Conservation (phyloP, 805 yeast genomes). For the Grigorovia transvaalensis region DNA sequence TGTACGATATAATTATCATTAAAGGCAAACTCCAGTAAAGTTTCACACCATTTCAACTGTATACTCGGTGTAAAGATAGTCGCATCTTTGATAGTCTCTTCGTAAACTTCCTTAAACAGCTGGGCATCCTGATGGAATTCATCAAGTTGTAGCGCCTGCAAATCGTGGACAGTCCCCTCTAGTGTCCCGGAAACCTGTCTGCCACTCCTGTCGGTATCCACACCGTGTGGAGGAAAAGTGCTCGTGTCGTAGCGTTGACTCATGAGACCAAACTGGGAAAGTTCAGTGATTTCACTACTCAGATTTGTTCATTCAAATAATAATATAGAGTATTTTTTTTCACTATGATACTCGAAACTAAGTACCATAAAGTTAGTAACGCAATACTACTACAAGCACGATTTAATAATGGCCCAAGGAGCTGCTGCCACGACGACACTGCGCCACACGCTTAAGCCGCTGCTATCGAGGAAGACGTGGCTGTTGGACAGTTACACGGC, state of each 20-base stretch:
- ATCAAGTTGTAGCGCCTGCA: background rate
- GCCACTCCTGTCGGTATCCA: too few relatives aligned
- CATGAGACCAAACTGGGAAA: too few relatives aligned
- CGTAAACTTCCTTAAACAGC: conserved; percentile 18
- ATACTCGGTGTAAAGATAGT: conserved; percentile 35
- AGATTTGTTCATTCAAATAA: too few relatives aligned
- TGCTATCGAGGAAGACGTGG: conserved; percentile 73
- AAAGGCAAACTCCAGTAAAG: conserved; percentile 39
- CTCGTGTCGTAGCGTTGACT: too few relatives aligned
- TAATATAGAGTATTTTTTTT: too few relatives aligned
- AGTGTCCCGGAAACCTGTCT: background rate
- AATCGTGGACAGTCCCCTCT: background rate
- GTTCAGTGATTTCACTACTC: too few relatives aligned
- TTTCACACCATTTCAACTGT: conserved; percentile 58
- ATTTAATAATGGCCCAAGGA: too few relatives aligned
- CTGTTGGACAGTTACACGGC: conserved; percentile 71
- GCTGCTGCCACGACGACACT: background rate
- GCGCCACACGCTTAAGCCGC: conserved; percentile 44
- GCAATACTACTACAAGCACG: too few relatives aligned
- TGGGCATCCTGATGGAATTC: background rate
- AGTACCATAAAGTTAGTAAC: too few relatives aligned
- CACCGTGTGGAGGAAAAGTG: too few relatives aligned
- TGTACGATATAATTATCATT: conserved; percentile 33
- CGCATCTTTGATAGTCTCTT: conserved; percentile 19
- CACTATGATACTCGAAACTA: too few relatives aligned